Conservation (phyloP, 768 basidiomycete species). For the Neoboletus magnificus region DNA sequence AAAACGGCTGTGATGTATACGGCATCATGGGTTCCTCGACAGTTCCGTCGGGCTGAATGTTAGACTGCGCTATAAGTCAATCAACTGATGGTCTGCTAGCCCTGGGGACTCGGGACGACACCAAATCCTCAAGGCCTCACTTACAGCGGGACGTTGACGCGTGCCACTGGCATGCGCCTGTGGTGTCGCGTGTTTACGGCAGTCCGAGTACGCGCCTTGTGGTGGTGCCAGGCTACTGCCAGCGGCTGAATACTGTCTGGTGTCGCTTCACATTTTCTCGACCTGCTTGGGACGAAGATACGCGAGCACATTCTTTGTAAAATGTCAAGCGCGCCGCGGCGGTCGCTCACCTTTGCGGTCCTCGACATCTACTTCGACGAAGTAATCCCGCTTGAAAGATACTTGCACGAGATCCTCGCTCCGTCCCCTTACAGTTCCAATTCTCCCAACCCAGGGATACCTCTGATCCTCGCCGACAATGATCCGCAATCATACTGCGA, state of each 20-base stretch:
- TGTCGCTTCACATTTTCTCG: background rate
- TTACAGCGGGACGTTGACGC: too few relatives aligned
- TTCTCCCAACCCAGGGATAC: slow-evolving; percentile 11
- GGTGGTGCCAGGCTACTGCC: background rate
- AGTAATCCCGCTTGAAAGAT: slow-evolving; percentile 38
- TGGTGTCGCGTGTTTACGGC: background rate
- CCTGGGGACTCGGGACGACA: too few relatives aligned
- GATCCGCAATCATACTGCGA: slow-evolving; percentile 32
- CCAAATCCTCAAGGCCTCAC: too few relatives aligned
- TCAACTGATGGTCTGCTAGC: too few relatives aligned
- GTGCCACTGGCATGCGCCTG: background rate
- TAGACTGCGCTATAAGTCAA: background rate
- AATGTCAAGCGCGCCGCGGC: slow-evolving; percentile 3
- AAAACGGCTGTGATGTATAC: too few relatives aligned
- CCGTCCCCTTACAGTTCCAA: background rate
- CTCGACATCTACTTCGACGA: slow-evolving; percentile 44
- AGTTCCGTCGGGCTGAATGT: background rate
- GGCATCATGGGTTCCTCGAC: too few relatives aligned
- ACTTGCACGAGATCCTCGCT: slow-evolving; percentile 39
- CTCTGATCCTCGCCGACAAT: background rate
- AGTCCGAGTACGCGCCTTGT: background rate
- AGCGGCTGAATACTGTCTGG: background rate
- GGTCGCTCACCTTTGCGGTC: slow-evolving; percentile 29
- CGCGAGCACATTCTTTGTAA: background rate
- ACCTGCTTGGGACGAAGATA: background rate